Evolutionary conservation across 257 asterid genomes (phyloP).

Genomic region (Nicotiana tabacum): DNA sequence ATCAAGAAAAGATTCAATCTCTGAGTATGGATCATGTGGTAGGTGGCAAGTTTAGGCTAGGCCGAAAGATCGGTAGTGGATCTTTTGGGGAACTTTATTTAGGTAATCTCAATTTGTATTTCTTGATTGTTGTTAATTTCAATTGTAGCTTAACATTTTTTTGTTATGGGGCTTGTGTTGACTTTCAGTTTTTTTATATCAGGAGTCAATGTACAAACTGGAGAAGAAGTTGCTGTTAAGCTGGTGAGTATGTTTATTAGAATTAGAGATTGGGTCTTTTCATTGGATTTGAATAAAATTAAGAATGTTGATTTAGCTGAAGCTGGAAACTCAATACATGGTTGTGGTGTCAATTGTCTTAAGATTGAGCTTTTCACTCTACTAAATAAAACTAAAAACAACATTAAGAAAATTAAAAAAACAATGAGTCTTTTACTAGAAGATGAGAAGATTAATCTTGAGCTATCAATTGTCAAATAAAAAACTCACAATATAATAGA

Average conservation of each 20-base stretch:
- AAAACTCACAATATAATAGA: not conserved
- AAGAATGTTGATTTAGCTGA: not conserved
- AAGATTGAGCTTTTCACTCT: not conserved
- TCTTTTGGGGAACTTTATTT: constrained; percentile 91
- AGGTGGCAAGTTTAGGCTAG: constrained; percentile 79
- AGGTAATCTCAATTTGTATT: constrained; percentile 38
- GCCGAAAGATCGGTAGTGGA: constrained; percentile 94
- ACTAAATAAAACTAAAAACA: not conserved
- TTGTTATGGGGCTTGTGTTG: constrained; percentile 3
- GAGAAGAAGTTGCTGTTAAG: constrained; percentile 92
- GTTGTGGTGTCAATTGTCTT: not conserved
- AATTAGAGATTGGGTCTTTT: not conserved
- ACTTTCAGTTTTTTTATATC: constrained; percentile 16
- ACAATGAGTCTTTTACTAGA: not conserved
- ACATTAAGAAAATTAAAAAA: not conserved
- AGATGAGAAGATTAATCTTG: not conserved
- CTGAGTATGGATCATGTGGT: constrained; percentile 67
- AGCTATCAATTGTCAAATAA: not conserved
- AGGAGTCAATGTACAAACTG: constrained; percentile 73
- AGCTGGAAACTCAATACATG: not conserved
- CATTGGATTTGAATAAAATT: not conserved
- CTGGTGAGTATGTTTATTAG: constrained; percentile 44
- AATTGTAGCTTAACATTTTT: not conserved
- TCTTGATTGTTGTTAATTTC: constrained; percentile 7
- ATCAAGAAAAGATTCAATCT: constrained; percentile 19